These are phyloP conservation scores for Raphanus raphanistrum DNA, from an alignment of 345 rosid genomes.

Conservation along the genomic window DNA sequence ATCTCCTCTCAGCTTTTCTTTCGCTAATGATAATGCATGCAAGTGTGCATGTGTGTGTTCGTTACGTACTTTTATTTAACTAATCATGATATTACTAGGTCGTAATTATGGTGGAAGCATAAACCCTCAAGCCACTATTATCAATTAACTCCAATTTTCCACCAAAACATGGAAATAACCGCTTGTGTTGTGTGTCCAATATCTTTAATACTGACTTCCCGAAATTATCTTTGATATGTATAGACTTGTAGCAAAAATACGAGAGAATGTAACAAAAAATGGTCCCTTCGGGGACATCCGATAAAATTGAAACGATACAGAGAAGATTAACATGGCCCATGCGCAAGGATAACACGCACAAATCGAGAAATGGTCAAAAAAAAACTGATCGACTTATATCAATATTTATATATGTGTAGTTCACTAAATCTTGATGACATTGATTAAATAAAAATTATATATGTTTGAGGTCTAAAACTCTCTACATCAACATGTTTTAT, in stretches of 20 bases:
- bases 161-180: conserved; percentile 9
- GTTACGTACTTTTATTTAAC: conserved; percentile 20
- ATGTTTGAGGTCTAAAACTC: neutral
- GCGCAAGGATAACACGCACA: too few relatives aligned
- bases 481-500: too few relatives aligned
- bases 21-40: conserved; percentile 22
- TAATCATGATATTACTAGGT: conserved; percentile 22
- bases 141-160: neutral
- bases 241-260: neutral
- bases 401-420: too few relatives aligned
- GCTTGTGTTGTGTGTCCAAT: conserved; percentile 2
- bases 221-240: neutral
- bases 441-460: too few relatives aligned
- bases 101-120: conserved; percentile 37
- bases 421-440: neutral
- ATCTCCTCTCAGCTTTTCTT: conserved; percentile 13
- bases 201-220: neutral
- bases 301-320: too few relatives aligned
- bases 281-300: too few relatives aligned
- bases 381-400: too few relatives aligned
- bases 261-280: neutral
- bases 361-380: too few relatives aligned
- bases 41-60: conserved; percentile 18
- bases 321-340: too few relatives aligned
- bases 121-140: conserved; percentile 31